Percentiles rank a stretch among this genome's conserved stretches.
Evolutionary conservation across 2,329 filamentous ascomycete species (phyloP).

Genomic region (Pseudogymnoascus sp.): DNA sequence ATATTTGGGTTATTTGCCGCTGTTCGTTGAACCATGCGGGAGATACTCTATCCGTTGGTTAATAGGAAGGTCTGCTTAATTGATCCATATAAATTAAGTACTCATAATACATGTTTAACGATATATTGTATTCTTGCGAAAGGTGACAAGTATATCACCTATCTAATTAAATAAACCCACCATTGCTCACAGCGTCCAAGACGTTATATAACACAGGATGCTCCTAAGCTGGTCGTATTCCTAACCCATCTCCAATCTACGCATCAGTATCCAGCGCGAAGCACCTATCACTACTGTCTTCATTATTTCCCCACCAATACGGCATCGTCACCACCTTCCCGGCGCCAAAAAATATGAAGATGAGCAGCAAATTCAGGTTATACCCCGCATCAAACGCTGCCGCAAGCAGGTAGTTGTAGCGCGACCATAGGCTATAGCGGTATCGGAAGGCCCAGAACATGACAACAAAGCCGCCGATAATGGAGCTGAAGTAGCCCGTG

Average conservation of each 20-base stretch:
- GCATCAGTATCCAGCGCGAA: slow-evolving; percentile 37
- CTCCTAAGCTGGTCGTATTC: neutral
- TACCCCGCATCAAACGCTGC: slow-evolving; percentile 55
- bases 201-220: neutral
- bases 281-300: slow-evolving; percentile 46
- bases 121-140: neutral
- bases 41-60: neutral
- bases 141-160: neutral
- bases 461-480: slow-evolving; percentile 51
- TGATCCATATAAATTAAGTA: neutral
- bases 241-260: neutral
- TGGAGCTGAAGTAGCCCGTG: slow-evolving; percentile 47
- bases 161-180: neutral
- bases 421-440: slow-evolving; percentile 47
- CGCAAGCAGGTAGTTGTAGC: slow-evolving; percentile 53
- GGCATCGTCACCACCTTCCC: slow-evolving; percentile 50
- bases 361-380: slow-evolving; percentile 51
- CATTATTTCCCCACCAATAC: slow-evolving; percentile 56
- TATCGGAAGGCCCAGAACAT: slow-evolving; percentile 51
- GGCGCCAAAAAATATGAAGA: slow-evolving; percentile 51
- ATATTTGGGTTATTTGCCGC: too few species aligned
- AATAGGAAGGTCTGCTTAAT: neutral
- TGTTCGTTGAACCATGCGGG: too few species aligned
- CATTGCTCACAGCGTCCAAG: neutral
- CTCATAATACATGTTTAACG: neutral